These are phyloP conservation scores for Andrographis paniculata DNA, from an alignment of 305 asterid species.

Conservation along the genomic window DNA sequence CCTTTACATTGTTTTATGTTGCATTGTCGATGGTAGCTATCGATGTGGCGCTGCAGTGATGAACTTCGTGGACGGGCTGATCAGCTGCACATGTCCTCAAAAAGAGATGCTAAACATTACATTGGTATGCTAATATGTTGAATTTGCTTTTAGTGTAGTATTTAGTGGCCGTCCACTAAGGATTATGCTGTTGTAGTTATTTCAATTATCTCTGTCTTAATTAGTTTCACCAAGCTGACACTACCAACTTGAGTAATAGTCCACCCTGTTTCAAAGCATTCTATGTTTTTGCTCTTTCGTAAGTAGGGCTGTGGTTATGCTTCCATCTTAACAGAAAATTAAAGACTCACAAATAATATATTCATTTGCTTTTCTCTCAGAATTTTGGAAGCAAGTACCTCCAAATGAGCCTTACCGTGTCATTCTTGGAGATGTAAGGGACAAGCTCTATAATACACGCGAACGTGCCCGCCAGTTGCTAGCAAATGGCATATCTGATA, in stretches of 20 bases:
- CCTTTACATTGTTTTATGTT: not conserved
- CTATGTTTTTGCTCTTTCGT: too few relatives aligned
- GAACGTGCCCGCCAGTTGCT: slow-evolving; percentile 77
- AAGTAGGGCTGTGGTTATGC: not conserved
- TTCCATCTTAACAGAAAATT: slow-evolving; percentile 5
- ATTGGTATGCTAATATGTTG: slow-evolving; percentile 31
- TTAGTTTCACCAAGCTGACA: too few relatives aligned
- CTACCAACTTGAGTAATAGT: too few relatives aligned
- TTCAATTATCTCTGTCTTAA: too few relatives aligned
- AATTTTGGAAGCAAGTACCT: slow-evolving; percentile 94
- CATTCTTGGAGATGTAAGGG: slow-evolving; percentile 85
- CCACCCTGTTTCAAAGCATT: too few relatives aligned
- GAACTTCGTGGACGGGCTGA: slow-evolving; percentile 52
- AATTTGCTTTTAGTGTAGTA: not conserved
- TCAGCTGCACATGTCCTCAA: slow-evolving; percentile 44
- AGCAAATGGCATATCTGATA: slow-evolving; percentile 42
- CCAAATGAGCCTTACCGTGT: slow-evolving; percentile 83
- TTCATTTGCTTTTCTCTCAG: slow-evolving; percentile 28
- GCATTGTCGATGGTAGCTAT: slow-evolving; percentile 33
- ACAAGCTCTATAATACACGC: slow-evolving; percentile 76
- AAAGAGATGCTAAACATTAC: slow-evolving; percentile 59
- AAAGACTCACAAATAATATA: not conserved
- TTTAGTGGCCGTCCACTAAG: not conserved
- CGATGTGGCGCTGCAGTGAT: slow-evolving; percentile 79
- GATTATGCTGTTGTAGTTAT: too few relatives aligned